A percentile compares a stretch with the other conserved stretches of the same genome.
These are phyloP conservation scores for Lathyrus tuberosus DNA, from an alignment of 306 rosid species.

Conservation along the genomic window DNA sequence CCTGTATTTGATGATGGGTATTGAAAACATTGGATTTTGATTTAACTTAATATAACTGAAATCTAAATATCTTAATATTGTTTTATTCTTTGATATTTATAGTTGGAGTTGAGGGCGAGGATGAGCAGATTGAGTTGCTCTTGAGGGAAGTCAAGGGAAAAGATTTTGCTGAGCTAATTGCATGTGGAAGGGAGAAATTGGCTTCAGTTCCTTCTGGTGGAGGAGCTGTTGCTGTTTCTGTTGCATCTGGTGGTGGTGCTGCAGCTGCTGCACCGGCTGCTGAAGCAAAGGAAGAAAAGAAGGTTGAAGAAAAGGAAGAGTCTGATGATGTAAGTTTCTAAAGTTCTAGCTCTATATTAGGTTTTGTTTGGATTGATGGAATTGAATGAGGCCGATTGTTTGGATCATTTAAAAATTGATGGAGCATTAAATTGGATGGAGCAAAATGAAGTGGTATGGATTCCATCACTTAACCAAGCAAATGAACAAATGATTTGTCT, in stretches of 20 bases:
- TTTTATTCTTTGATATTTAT: slow-evolving; percentile 3
- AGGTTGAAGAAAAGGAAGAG: not conserved
- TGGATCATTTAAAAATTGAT: too few species aligned
- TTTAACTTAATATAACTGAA: too few species aligned
- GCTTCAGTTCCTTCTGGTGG: slow-evolving; percentile 59
- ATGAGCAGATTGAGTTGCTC: slow-evolving; percentile 51
- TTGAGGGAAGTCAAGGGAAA: slow-evolving; percentile 58
- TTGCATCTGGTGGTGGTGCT: slow-evolving; percentile 44
- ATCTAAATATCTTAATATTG: too few species aligned
- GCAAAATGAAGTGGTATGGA: too few species aligned
- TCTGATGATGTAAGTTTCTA: slow-evolving; percentile 34
- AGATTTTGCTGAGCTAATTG: slow-evolving; percentile 68
- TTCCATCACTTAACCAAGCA: too few species aligned
- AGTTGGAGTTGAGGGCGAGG: slow-evolving; percentile 69
- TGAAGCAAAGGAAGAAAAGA: not conserved
- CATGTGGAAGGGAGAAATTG: slow-evolving; percentile 69
- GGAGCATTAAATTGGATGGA: too few species aligned
- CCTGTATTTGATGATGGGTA: too few species aligned
- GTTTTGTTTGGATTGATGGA: too few species aligned
- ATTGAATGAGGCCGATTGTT: too few species aligned
- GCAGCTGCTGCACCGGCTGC: slow-evolving; percentile 23
- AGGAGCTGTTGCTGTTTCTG: slow-evolving; percentile 49
- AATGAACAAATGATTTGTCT: too few species aligned
- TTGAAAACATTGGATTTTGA: too few species aligned
- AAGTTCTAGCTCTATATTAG: not conserved